Base-by-base conservation (phyloP, 192 early-diverging fungal species). In the Coemansia furcata region DNA sequence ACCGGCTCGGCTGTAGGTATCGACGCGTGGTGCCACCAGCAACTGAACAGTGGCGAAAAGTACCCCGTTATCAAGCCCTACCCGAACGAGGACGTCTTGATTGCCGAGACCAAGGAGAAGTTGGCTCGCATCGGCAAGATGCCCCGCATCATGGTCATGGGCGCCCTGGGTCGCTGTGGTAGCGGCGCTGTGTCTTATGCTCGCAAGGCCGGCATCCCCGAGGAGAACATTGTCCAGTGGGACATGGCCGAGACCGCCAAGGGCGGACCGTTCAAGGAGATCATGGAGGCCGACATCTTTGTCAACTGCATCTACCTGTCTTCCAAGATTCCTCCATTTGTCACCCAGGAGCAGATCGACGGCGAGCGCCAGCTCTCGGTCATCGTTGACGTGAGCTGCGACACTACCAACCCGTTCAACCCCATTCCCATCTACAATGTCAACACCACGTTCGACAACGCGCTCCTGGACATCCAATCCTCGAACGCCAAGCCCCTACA, bases 221-320 rank as follows among this genome's bases (percentile, higher is more conserved):
- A 91, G 60, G 85, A 89, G 36, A 87, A 92, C 84, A 95, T 97
- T 62, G 78, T 96, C 83, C 85, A 90, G 80, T 99, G 97, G 97
- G 97, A 99, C 70, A 90, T 97, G 78, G 89, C 86, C 50, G 95
- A 99, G 83, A 99, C 97, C 47, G 88, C 87, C 77, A 84, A 73
- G 50, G 95, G 95, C 46, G 97, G 97, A 12, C 97, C 97, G 54
- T 99, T 97, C 86, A 77, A 79, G 38, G 91, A 96, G 79, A 97
- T 99, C 60, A 79, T 93, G 70, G 84, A 89, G 38, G 76, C 84
- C 60, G 95, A 99, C 75, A 92, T 97, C 70, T 99, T 99, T 84
- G 89, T 99, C 90, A 99, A 99, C 88, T 99, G 94, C 86, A 99
- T 99, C 85, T 99, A 99, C 73, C 88, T 99, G 63, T 91, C 86